Percentiles rank a stretch among this genome's conserved stretches.
Evolutionary conservation across 495 filamentous ascomycete species (phyloP).

Genomic region (Usnea hakonensis): DNA sequence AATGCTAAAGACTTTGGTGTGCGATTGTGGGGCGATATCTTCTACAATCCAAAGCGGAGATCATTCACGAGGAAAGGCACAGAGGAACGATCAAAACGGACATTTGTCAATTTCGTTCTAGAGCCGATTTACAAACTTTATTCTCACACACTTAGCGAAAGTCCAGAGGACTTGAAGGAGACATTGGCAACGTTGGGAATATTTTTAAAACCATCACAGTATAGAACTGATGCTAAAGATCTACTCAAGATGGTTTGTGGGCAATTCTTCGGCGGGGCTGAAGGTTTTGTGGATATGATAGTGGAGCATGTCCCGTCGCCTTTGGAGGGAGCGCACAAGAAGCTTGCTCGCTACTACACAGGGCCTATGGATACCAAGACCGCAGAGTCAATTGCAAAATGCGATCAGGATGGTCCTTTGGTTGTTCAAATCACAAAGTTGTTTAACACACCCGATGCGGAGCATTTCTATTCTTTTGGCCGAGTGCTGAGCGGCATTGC

Average conservation of each 20-base stretch:
- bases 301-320: slow-evolving; percentile 87
- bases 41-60: slow-evolving; percentile 82
- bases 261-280: slow-evolving; percentile 86
- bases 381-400: slow-evolving; percentile 68
- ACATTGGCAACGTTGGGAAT: slow-evolving; percentile 79
- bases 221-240: slow-evolving; percentile 80
- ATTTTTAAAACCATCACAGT: slow-evolving; percentile 79
- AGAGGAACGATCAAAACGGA: slow-evolving; percentile 72
- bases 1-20: slow-evolving; percentile 70
- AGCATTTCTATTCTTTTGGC: slow-evolving; percentile 80
- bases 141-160: slow-evolving; percentile 89
- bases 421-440: slow-evolving; percentile 89
- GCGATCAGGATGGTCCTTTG: slow-evolving; percentile 83
- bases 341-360: slow-evolving; percentile 82
- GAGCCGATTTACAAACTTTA: slow-evolving; percentile 98
- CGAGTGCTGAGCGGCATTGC: slow-evolving; percentile 92
- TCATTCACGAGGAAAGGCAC: slow-evolving; percentile 82
- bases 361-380: slow-evolving; percentile 87
- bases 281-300: slow-evolving; percentile 94
- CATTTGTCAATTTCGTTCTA: slow-evolving; percentile 89
- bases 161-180: slow-evolving; percentile 73
- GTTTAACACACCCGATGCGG: slow-evolving; percentile 80
- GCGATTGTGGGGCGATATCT: slow-evolving; percentile 93
- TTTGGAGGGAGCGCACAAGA: slow-evolving; percentile 63
- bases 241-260: slow-evolving; percentile 85